Evolutionary conservation across 257 asterid species (phyloP).

Genomic region (Solanum paucissectum): DNA sequence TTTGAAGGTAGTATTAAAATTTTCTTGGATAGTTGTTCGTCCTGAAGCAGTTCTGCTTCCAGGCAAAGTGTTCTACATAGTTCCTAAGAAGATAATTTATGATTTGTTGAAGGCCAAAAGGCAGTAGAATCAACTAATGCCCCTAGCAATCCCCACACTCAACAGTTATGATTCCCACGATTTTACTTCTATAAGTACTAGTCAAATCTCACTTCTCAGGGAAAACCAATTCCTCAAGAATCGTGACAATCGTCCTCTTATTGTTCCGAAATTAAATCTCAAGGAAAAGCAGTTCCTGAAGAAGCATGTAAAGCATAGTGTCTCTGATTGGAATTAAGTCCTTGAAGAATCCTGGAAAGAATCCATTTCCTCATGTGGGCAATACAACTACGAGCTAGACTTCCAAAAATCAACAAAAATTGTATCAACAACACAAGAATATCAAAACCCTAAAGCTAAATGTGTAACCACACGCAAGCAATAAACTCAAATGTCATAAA

Average conservation of each 20-base stretch:
- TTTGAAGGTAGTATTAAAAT: slow-evolving; percentile 13
- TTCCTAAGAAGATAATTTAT: slow-evolving; percentile 17
- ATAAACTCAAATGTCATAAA: no score
- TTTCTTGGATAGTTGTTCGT: slow-evolving; percentile 48
- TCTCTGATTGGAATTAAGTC: neutral
- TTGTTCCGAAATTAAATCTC: neutral
- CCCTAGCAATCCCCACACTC: neutral
- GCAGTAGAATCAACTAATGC: neutral
- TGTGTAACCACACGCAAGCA: no score
- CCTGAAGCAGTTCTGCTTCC: slow-evolving; percentile 39
- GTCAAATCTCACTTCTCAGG: neutral
- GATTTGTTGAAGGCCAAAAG: slow-evolving; percentile 12
- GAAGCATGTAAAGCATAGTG: neutral
- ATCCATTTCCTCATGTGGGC: neutral
- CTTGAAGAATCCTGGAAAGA: neutral
- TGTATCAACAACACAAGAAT: no score
- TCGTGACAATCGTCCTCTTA: neutral
- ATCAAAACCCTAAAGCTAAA: no score
- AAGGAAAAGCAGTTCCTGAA: neutral
- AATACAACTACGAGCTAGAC: no score
- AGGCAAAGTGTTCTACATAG: slow-evolving; percentile 27
- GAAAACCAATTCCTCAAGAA: neutral
- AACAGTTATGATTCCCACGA: neutral
- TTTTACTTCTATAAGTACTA: neutral
- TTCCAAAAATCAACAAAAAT: no score